These are phyloP conservation scores for Aphanomyces euteiches DNA, from an alignment of 352 stramenopile species.

Conservation along the genomic window DNA sequence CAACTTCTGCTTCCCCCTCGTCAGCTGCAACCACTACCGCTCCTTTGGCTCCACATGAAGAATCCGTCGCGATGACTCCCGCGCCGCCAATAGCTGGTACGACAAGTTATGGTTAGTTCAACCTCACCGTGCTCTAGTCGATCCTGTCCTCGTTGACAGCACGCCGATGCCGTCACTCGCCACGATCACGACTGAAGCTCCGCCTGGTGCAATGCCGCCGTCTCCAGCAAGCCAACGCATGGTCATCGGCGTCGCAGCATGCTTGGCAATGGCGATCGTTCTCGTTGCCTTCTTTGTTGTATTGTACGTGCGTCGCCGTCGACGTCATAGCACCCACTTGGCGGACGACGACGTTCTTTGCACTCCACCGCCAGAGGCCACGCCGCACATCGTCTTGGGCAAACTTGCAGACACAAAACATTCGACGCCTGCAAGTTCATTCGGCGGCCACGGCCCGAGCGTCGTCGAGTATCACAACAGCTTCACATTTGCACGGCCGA, in stretches of 20 bases:
- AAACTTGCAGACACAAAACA: too few relatives aligned
- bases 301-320: constrained; percentile 8
- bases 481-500: background rate
- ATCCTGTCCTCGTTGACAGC: background rate
- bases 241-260: background rate
- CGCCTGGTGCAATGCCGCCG: too few relatives aligned
- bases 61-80: background rate
- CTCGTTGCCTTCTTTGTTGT: constrained; percentile 17
- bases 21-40: background rate
- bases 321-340: background rate
- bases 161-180: background rate
- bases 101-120: background rate
- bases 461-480: constrained; percentile 12
- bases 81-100: background rate
- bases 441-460: background rate
- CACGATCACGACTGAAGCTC: too few relatives aligned
- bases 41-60: background rate
- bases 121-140: background rate
- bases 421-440: too few relatives aligned
- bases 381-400: too few relatives aligned
- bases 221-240: background rate
- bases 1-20: background rate
- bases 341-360: background rate
- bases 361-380: too few relatives aligned
- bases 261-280: constrained; percentile 10